Evolutionary conservation across 106 monocot genomes (phyloP), one percentile per base, ranked within the genome.

Genomic region (Dioscorea dumetorum): DNA sequence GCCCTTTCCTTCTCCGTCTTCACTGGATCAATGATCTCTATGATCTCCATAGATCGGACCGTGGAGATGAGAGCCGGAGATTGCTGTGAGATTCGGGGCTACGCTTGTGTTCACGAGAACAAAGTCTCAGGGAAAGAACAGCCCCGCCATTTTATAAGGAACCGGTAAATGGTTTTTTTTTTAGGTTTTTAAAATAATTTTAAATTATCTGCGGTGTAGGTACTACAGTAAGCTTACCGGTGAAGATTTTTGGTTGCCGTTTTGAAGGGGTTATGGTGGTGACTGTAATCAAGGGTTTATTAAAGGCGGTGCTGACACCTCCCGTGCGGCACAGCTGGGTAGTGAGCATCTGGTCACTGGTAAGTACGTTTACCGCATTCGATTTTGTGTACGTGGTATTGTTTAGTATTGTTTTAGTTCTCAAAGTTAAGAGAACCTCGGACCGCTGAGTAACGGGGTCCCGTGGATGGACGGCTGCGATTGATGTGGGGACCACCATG

Each of bases 1-100:
- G 68, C 66, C 2, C 50, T 71, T n/a, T 49, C 50, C 67, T 74
- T 74, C 74, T 74, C 79, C 65, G 22, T 49, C 62, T 72, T 70
- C 34, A 78, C 24, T 22, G 61, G 35, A 35, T 62, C 72, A 67
- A 67, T 74, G 20, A 59, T 23, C 23, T 21, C 22, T 1, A 19
- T 21, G 22, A 20, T 17, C 2, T 51, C 51, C 14, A 17, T 51
- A 12, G 51, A 13, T 54, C 54, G 41, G 1, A 54, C 54, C 2
- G 13, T 19, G 12, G 54, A 5, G 54, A 54, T 8, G 7, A 13
- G 54, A 54, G 0, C 54, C 18, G 15, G 19, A 54, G 15, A 54
- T 12, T 54, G 41, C 6, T 41, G 41, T 10, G 9, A 5, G 41
- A 41, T 41, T 54, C 54, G 54, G 18, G 15, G 54, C 19, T 19